Percentiles rank a stretch among this genome's conserved stretches.
Conservation (phyloP, 441 rosid species). For the Brassica balearica region DNA sequence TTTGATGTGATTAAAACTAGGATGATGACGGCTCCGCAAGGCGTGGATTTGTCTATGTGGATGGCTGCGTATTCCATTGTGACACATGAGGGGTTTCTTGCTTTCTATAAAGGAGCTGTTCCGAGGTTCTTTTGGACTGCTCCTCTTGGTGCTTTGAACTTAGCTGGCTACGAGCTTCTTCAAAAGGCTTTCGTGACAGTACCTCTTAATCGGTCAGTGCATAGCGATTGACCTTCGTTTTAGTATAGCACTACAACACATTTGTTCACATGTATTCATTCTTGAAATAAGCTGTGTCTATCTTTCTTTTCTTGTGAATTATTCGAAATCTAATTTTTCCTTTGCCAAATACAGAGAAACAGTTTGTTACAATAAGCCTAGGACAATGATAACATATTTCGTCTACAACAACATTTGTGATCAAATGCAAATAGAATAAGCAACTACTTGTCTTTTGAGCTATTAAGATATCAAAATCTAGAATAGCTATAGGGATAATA, state of each 20-base stretch:
- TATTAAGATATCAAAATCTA: too few relatives aligned
- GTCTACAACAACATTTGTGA: not conserved
- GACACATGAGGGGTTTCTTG: constrained; percentile 80
- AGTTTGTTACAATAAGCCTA: too few relatives aligned
- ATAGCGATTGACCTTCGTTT: constrained; percentile 20
- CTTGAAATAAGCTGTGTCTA: too few relatives aligned
- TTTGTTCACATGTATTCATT: not conserved
- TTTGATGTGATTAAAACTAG: constrained; percentile 94
- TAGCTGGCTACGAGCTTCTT: constrained; percentile 89
- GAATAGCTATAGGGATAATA: not conserved
- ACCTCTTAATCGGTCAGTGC: constrained; percentile 31
- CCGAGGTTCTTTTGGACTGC: constrained; percentile 98
- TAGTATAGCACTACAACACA: not conserved
- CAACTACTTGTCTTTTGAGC: not conserved
- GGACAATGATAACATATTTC: not conserved
- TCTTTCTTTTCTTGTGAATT: too few relatives aligned
- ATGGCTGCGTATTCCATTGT: constrained; percentile 71
- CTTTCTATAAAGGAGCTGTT: constrained; percentile 86
- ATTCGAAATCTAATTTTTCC: too few relatives aligned
- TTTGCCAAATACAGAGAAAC: too few relatives aligned
- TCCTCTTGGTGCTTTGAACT: constrained; percentile 96
- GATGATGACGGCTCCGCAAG: constrained; percentile 94
- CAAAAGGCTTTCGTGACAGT: constrained; percentile 70
- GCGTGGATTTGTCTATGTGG: constrained; percentile 72
- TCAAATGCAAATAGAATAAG: not conserved